phyloP scores from a whole-genome alignment of 257 asterid genomes.

The Echium plantagineum region DNA sequence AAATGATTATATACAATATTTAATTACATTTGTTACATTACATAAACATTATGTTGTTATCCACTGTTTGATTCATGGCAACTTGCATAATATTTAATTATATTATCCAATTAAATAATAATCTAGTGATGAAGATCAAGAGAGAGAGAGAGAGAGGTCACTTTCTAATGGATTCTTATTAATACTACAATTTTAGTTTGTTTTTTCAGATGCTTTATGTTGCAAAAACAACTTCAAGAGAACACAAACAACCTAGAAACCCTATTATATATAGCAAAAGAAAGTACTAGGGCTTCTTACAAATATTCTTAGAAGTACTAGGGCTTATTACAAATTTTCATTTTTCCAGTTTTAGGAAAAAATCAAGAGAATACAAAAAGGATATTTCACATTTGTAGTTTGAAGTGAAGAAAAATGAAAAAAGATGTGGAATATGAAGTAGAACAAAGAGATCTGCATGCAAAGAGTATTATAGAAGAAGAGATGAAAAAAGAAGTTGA shows the following conservation, averaged over 20 bases:
- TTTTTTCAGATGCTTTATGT: slow-evolving; percentile 30
- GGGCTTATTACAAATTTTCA: background rate
- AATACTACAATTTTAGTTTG: background rate
- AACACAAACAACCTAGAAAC: slow-evolving; percentile 10
- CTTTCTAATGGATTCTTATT: slow-evolving; percentile 14
- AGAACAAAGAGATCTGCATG: background rate
- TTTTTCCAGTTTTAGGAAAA: background rate
- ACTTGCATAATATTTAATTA: background rate
- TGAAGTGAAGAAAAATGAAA: background rate
- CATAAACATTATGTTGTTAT: too few species aligned
- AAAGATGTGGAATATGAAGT: background rate
- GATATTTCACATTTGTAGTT: background rate
- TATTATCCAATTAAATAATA: background rate
- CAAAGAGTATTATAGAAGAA: background rate
- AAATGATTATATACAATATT: background rate
- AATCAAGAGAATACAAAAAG: background rate
- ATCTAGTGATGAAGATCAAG: background rate
- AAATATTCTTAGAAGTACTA: too few species aligned
- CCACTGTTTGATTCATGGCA: background rate
- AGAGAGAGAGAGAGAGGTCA: slow-evolving; percentile 11
- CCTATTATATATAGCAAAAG: background rate
- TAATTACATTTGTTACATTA: background rate
- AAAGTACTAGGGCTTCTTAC: too few species aligned
- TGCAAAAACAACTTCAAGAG: slow-evolving; percentile 22
- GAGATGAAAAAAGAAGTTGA: background rate